Base-by-base conservation (phyloP, 257 asterid genomes). In the Gentiana macrophylla region DNA sequence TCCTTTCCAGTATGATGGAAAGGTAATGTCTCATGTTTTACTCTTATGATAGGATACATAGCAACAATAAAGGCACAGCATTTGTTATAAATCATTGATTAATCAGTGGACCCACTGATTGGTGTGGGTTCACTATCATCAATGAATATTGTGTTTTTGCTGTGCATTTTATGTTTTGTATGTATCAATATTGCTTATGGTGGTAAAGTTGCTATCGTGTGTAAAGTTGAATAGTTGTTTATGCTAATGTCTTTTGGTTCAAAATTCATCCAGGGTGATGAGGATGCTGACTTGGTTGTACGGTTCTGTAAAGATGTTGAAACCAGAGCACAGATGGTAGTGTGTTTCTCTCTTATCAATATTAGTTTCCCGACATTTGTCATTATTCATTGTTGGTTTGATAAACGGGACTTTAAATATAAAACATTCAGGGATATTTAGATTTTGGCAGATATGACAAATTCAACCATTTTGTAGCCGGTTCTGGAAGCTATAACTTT, bases 291-390 rank as follows among this genome's bases (percentile, higher is more conserved):
- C 76, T 66, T 84, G 77, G 96, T 79, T 33, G 68, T 91, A 32
- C 78, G 96, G 64, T 84, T 91, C 67, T 91, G 98, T 72, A 91
- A 86, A 69, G 96, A 91, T 76, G 85, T 91, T 6, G 95, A 91
- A 78, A 67, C 87, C 53, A 80, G 98, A 78, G 74, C 98, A 10
- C 78, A 73, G 51, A 49, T 50, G 86, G 98, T 84, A 81, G 12
- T 49, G 35, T 65, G 57, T n/a, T 45, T 52, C 32, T 53, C 47
- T 62, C 68, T 59, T 58, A 46, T 61, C 53, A 5, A 6, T 6
- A 13, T 12, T 32, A 12, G 46, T 45, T 3, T 35, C 41, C 44
- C 3, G 6, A 35, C 32, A 34, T 44, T 33, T 43, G 5, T 58
- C 43, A 53, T 44, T 11, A 1, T 56, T 52, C 56, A 41, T 36